Evolutionary conservation across 495 filamentous ascomycete species (phyloP).

Genomic region (Evernia prunastri): DNA sequence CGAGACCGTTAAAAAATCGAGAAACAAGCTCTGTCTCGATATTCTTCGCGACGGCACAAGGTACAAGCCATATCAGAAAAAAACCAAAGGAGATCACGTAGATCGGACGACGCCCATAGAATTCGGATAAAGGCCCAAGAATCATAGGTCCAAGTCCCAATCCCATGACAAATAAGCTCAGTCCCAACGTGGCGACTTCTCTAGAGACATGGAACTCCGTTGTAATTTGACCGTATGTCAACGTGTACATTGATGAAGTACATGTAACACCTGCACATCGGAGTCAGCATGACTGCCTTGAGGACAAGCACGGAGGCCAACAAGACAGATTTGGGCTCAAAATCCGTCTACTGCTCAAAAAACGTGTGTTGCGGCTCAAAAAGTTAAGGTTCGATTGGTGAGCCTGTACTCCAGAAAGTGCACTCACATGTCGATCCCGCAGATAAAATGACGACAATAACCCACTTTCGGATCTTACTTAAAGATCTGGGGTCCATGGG

Average conservation of each 20-base stretch:
- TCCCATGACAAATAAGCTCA: slow-evolving; percentile 75
- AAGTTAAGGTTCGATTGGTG: too few relatives aligned
- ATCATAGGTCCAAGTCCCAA: slow-evolving; percentile 41
- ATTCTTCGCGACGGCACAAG: slow-evolving; percentile 79
- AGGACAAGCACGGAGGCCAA: too few relatives aligned
- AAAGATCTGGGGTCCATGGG: slow-evolving; percentile 66
- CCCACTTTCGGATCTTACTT: slow-evolving; percentile 63
- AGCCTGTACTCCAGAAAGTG: too few relatives aligned
- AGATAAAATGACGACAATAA: slow-evolving; percentile 65
- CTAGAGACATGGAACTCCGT: slow-evolving; percentile 64
- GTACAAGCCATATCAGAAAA: slow-evolving; percentile 82
- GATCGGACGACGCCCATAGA: slow-evolving; percentile 81
- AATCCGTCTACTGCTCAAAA: too few relatives aligned
- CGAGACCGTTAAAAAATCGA: slow-evolving; percentile 78
- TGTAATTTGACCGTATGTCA: slow-evolving; percentile 75
- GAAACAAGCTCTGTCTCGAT: slow-evolving; percentile 74
- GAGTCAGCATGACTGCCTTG: too few relatives aligned
- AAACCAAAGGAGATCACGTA: slow-evolving; percentile 71
- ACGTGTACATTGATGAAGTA: slow-evolving; percentile 82
- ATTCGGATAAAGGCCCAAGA: slow-evolving; percentile 62
- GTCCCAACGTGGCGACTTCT: slow-evolving; percentile 67
- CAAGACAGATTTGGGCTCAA: too few relatives aligned
- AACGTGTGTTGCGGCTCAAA: too few relatives aligned
- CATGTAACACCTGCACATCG: too few relatives aligned
- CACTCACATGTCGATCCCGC: slow-evolving; percentile 69